Percentiles rank a stretch among this genome's conserved stretches.
phyloP scores from a whole-genome alignment of 768 basidiomycete genomes.

The Serpula lacrymans region DNA sequence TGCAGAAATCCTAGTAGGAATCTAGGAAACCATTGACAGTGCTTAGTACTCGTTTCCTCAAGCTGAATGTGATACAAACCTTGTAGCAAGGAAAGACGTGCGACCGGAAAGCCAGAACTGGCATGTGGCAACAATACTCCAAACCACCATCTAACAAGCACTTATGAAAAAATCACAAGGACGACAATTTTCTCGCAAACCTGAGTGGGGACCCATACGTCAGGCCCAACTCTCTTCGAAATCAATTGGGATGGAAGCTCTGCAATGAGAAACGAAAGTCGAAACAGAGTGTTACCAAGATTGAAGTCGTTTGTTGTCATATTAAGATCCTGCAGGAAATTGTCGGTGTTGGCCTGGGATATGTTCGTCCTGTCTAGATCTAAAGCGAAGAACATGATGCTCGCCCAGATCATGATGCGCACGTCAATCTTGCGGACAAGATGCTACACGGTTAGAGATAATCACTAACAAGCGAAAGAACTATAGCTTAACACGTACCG shows the following conservation, averaged over 20 bases:
- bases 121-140: slow-evolving; percentile 52
- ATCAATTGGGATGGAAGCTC: slow-evolving; percentile 68
- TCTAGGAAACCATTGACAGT: slow-evolving; percentile 19
- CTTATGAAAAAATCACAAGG: neutral
- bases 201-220: slow-evolving; percentile 63
- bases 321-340: slow-evolving; percentile 57
- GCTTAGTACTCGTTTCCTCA: neutral
- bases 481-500: slow-evolving; percentile 28
- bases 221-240: slow-evolving; percentile 65
- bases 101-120: slow-evolving; percentile 60
- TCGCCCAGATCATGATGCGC: slow-evolving; percentile 58
- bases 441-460: slow-evolving; percentile 25
- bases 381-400: slow-evolving; percentile 60
- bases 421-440: slow-evolving; percentile 59
- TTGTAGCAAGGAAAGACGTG: slow-evolving; percentile 50
- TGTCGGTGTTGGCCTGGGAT: slow-evolving; percentile 66
- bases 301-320: slow-evolving; percentile 66
- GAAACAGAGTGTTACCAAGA: slow-evolving; percentile 58
- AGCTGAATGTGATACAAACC: slow-evolving; percentile 25
- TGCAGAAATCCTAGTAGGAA: slow-evolving; percentile 57
- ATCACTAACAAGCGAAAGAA: neutral
- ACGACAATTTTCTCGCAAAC: slow-evolving; percentile 21
- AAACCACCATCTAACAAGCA: slow-evolving; percentile 43
- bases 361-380: slow-evolving; percentile 61
- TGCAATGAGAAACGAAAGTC: slow-evolving; percentile 43